Conservation (phyloP, 495 filamentous ascomycete genomes). For the Penicillium macrosclerotiorum region DNA sequence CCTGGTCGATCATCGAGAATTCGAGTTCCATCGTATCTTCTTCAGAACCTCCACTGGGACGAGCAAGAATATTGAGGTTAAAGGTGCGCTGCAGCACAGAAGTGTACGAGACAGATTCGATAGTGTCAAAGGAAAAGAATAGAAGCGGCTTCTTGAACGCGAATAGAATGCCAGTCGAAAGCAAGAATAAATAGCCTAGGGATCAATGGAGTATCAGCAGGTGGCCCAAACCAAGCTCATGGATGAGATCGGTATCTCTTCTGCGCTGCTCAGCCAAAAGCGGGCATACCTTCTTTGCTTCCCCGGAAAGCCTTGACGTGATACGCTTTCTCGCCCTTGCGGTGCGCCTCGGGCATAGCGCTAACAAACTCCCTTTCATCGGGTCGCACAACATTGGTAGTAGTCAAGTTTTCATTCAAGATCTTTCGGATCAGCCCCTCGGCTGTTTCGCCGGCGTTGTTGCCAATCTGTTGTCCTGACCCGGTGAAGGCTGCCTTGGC, state of each 20-base stretch:
- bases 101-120: slow-evolving; percentile 84
- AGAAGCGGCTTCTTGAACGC: slow-evolving; percentile 93
- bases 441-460: slow-evolving; percentile 57
- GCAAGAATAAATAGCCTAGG: slow-evolving; percentile 81
- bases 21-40: slow-evolving; percentile 67
- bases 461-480: slow-evolving; percentile 34
- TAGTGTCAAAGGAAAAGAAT: slow-evolving; percentile 76
- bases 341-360: slow-evolving; percentile 72
- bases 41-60: slow-evolving; percentile 34
- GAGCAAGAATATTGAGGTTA: slow-evolving; percentile 76
- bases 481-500: slow-evolving; percentile 57
- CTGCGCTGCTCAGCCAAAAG: too few species aligned
- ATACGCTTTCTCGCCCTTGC: slow-evolving; percentile 87
- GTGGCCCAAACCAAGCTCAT: too few species aligned
- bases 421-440: slow-evolving; percentile 62
- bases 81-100: slow-evolving; percentile 90
- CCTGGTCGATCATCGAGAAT: slow-evolving; percentile 85
- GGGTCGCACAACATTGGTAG: slow-evolving; percentile 62
- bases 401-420: slow-evolving; percentile 57
- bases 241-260: too few species aligned
- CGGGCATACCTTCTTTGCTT: slow-evolving; percentile 74
- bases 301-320: slow-evolving; percentile 90
- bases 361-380: slow-evolving; percentile 75
- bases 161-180: slow-evolving; percentile 83
- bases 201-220: too few species aligned